Conservation (phyloP, 2,329 filamentous ascomycete species). For the Venturia pyrina region DNA sequence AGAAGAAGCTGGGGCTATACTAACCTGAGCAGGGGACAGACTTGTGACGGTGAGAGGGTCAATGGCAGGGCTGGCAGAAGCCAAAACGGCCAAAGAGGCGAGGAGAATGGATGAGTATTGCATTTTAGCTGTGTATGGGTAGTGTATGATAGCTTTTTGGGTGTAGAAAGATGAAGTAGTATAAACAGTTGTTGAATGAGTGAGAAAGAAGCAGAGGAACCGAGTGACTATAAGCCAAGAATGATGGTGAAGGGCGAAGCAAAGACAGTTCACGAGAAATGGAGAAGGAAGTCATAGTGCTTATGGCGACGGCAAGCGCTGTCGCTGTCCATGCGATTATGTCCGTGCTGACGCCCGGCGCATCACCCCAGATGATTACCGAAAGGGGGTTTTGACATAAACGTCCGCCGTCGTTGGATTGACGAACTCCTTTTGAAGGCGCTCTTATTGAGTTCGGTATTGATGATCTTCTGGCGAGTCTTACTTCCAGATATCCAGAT, state of each 20-base stretch:
- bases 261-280: neutral
- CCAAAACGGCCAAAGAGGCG: constrained; percentile 9
- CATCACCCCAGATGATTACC: no score
- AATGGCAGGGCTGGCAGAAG: neutral
- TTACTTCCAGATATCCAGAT: no score
- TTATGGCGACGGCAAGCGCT: neutral
- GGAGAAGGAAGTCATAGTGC: neutral
- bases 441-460: no score
- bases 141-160: neutral
- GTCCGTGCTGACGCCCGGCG: neutral
- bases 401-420: no score
- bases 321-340: no score
- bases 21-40: constrained; percentile 9
- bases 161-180: neutral
- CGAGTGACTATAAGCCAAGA: neutral
- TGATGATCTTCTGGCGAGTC: no score
- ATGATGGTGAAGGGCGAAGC: neutral
- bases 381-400: no score
- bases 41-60: constrained; percentile 11
- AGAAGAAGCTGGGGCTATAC: neutral
- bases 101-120: constrained; percentile 7
- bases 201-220: neutral
- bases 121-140: neutral
- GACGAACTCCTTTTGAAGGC: no score
- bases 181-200: neutral